A percentile compares a stretch with the other conserved stretches of the same genome.
These are phyloP conservation scores for Clitoria ternatea DNA, from an alignment of 306 rosid species.

Conservation along the genomic window DNA sequence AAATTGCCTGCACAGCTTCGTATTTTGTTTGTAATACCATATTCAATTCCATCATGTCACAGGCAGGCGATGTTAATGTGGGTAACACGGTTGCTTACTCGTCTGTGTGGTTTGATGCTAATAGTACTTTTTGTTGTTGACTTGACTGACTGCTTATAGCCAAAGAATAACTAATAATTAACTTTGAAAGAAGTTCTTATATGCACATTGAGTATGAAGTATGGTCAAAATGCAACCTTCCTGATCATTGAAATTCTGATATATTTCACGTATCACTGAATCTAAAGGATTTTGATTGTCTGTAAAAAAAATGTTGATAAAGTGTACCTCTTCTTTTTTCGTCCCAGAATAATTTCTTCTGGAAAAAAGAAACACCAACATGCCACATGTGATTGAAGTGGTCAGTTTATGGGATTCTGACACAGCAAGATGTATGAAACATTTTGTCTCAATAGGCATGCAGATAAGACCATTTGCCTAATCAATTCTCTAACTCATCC, in stretches of 20 bases:
- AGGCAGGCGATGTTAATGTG: constrained; percentile 79
- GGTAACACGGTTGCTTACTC: constrained; percentile 21
- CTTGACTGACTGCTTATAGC: constrained; percentile 3
- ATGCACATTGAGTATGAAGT: background rate
- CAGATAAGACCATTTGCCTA: background rate
- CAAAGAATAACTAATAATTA: constrained; percentile 1
- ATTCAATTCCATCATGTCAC: constrained; percentile 71
- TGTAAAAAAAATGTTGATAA: constrained; percentile 5
- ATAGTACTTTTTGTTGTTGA: constrained; percentile 7
- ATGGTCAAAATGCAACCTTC: background rate
- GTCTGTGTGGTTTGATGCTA: constrained; percentile 14
- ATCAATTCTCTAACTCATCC: background rate
- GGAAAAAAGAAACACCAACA: background rate
- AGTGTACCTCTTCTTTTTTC: background rate
- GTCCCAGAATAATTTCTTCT: background rate
- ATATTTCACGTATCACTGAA: background rate
- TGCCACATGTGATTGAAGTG: constrained; percentile 8
- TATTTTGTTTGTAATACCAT: constrained; percentile 73
- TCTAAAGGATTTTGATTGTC: constrained; percentile 1
- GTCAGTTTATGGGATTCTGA: background rate
- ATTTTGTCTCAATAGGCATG: background rate
- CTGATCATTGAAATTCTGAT: background rate
- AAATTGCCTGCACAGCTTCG: constrained; percentile 70
- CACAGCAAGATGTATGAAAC: constrained; percentile 15
- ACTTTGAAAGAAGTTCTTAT: background rate